Conservation (phyloP, 441 rosid species). For the Aleurites moluccanus region DNA sequence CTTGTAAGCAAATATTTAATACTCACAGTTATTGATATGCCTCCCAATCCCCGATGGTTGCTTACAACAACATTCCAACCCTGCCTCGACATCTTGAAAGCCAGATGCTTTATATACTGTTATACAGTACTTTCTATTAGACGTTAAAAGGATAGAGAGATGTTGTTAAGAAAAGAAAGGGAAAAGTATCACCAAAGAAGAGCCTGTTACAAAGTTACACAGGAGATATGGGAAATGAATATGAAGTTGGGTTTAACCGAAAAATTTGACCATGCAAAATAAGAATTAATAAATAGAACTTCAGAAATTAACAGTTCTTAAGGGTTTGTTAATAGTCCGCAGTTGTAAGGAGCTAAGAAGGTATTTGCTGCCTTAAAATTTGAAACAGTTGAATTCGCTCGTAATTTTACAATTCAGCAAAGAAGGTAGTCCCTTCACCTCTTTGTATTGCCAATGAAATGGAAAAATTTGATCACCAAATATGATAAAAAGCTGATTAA, state of each 20-base stretch:
- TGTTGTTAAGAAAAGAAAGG: background rate
- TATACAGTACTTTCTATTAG: background rate
- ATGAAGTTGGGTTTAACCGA: background rate
- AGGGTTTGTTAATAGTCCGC: background rate
- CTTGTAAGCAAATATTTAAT: background rate
- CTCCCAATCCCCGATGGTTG: constrained; percentile 62
- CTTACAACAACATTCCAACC: constrained; percentile 57
- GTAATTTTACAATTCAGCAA: background rate
- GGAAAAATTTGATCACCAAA: background rate
- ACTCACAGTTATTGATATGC: constrained; percentile 54
- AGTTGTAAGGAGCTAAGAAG: background rate
- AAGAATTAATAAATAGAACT: background rate
- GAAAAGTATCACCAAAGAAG: background rate
- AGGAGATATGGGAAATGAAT: background rate
- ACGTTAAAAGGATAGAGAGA: background rate
- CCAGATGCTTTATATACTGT: constrained; percentile 56
- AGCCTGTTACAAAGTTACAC: background rate
- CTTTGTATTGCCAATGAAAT: background rate
- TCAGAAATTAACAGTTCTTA: background rate
- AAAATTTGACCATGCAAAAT: background rate
- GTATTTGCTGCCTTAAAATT: background rate
- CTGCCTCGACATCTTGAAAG: constrained; percentile 33
- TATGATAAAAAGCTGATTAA: background rate
- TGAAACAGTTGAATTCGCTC: background rate
- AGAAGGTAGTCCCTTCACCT: background rate